Conservation (phyloP, 1,284 basidiomycete species). For the Boletus semigastroideus region DNA sequence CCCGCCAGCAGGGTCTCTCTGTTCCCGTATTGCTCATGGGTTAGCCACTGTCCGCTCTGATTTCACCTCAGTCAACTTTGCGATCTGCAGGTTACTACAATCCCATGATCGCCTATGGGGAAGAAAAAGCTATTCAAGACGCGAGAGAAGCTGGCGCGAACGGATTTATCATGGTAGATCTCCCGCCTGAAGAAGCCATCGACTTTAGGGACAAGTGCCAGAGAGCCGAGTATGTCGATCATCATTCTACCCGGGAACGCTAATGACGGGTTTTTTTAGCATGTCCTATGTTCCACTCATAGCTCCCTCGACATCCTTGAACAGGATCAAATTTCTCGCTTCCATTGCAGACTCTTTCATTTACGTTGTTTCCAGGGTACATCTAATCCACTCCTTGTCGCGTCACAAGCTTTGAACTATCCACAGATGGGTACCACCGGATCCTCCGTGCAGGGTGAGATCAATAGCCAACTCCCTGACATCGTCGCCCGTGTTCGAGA, state of each 20-base stretch:
- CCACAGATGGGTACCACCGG: conserved; percentile 96
- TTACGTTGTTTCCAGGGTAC: conserved; percentile 72
- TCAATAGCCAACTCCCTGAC: conserved; percentile 78
- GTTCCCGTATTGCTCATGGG: conserved; percentile 94
- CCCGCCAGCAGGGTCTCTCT: conserved; percentile 79
- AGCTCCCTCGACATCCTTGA: conserved; percentile 88
- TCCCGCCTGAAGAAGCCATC: conserved; percentile 96
- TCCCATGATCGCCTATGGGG: conserved; percentile 92
- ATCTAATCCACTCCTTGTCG: background rate
- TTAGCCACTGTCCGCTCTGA: conserved; percentile 27
- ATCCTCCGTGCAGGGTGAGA: conserved; percentile 71
- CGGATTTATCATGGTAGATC: conserved; percentile 97
- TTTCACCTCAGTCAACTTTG: background rate
- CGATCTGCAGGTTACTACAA: conserved; percentile 85
- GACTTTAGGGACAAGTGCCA: conserved; percentile 88
- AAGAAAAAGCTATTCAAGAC: conserved; percentile 90
- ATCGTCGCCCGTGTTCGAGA: conserved; percentile 42
- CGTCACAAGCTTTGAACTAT: conserved; percentile 5
- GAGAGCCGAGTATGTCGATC: conserved; percentile 62
- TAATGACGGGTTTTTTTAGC: conserved; percentile 35
- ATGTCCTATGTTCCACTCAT: conserved; percentile 97
- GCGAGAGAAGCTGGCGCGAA: conserved; percentile 90
- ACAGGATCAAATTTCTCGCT: conserved; percentile 88
- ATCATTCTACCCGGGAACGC: background rate
- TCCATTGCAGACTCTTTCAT: conserved; percentile 97